Evolutionary conservation across 2,329 filamentous ascomycete genomes (phyloP).

Genomic region (Byssochlamys sp.): DNA sequence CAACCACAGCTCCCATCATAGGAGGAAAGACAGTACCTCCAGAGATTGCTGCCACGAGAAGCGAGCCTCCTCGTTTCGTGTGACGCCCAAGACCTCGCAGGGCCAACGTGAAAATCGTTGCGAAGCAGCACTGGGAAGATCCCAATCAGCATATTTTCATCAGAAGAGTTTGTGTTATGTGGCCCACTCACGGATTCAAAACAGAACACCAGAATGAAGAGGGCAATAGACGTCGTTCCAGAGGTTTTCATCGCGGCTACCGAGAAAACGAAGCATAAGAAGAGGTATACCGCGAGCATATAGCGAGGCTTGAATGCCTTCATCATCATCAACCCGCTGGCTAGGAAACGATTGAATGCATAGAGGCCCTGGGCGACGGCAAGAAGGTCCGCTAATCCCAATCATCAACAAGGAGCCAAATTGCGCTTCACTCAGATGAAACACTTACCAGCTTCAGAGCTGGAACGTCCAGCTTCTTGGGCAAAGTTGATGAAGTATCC

Average conservation of each 20-base stretch:
- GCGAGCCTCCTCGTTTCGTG: constrained; percentile 64
- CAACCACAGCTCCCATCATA: constrained; percentile 55
- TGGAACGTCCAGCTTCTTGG: constrained; percentile 30
- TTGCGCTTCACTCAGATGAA: constrained; percentile 10
- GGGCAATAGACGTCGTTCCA: constrained; percentile 44
- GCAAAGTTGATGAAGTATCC: constrained; percentile 49
- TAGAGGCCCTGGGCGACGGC: constrained; percentile 52
- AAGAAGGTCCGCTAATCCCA: constrained; percentile 41
- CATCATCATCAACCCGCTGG: constrained; percentile 47
- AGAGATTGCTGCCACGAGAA: constrained; percentile 56
- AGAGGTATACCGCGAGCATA: constrained; percentile 47
- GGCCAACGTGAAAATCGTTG: constrained; percentile 64
- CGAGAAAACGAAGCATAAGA: constrained; percentile 46
- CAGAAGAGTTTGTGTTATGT: too few relatives aligned
- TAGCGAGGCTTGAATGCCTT: constrained; percentile 43
- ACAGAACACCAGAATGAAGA: constrained; percentile 34
- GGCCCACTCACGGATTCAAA: constrained; percentile 16
- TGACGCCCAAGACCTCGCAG: constrained; percentile 67
- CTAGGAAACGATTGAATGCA: constrained; percentile 50
- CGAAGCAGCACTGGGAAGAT: constrained; percentile 46
- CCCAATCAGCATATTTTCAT: not conserved
- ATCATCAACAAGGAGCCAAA: constrained; percentile 9
- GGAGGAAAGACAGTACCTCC: constrained; percentile 63
- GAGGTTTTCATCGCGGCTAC: constrained; percentile 44
- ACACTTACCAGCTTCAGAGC: constrained; percentile 12